Conservation (phyloP, 2,329 filamentous ascomycete genomes). For the Bipolaris sorokiniana region DNA sequence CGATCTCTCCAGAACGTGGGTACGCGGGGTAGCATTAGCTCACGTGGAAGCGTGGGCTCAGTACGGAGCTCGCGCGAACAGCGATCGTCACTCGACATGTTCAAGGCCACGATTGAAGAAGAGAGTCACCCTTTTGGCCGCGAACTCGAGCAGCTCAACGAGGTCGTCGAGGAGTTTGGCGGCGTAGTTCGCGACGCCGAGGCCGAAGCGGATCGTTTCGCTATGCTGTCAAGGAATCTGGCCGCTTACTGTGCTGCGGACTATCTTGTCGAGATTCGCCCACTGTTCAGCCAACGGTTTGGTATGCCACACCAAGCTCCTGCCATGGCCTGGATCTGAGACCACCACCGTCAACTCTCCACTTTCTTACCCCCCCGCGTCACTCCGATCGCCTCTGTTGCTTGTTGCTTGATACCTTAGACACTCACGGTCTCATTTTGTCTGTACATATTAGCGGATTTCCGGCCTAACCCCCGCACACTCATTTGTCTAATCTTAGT, state of each 20-base stretch:
- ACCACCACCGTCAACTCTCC: neutral
- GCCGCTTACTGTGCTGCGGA: conserved; percentile 78
- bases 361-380: conserved; percentile 2
- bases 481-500: conserved; percentile 28
- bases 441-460: conserved; percentile 26
- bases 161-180: conserved; percentile 88
- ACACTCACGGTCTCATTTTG: conserved; percentile 21
- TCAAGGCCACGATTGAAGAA: conserved; percentile 44
- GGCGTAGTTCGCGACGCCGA: conserved; percentile 63
- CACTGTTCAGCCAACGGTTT: conserved; percentile 53
- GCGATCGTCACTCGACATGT: conserved; percentile 55
- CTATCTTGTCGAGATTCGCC: conserved; percentile 81
- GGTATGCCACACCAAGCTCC: conserved; percentile 27
- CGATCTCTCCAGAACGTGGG: conserved; percentile 61
- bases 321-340: conserved; percentile 47
- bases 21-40: conserved; percentile 24
- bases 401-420: conserved; percentile 16
- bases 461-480: conserved; percentile 11
- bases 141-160: conserved; percentile 89
- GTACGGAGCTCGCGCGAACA: conserved; percentile 62
- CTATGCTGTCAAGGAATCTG: conserved; percentile 72
- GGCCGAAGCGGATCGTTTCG: conserved; percentile 74
- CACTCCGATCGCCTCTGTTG: conserved; percentile 12
- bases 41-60: conserved; percentile 59
- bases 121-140: conserved; percentile 79